Percentiles rank a stretch among this genome's conserved stretches.
These are phyloP conservation scores for Neonectria punicea DNA, from an alignment of 2,329 filamentous ascomycete species.

Conservation along the genomic window DNA sequence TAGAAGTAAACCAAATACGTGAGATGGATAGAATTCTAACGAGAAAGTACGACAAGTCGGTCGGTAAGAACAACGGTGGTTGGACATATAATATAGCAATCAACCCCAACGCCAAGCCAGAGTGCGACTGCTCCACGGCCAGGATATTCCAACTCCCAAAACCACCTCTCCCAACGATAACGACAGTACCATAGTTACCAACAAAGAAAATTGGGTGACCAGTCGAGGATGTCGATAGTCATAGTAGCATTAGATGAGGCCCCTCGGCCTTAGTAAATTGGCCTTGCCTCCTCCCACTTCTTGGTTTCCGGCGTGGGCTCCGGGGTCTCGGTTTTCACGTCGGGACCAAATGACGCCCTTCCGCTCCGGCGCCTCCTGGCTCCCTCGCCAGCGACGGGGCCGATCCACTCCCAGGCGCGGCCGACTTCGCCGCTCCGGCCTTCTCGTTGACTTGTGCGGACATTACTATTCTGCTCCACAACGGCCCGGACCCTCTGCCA, in stretches of 20 bases:
- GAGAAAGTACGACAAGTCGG: slow-evolving; percentile 14
- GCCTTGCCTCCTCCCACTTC: slow-evolving; percentile 56
- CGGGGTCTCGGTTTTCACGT: slow-evolving; percentile 51
- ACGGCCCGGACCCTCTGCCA: slow-evolving; percentile 87
- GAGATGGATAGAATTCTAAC: slow-evolving; percentile 5
- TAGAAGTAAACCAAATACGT: too few relatives aligned
- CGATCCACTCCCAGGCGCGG: slow-evolving; percentile 77
- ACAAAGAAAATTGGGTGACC: slow-evolving; percentile 29
- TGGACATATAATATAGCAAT: slow-evolving; percentile 29
- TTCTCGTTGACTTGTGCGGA: slow-evolving; percentile 79
- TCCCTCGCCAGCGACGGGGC: slow-evolving; percentile 60
- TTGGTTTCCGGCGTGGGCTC: slow-evolving; percentile 43
- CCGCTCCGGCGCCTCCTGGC: slow-evolving; percentile 62
- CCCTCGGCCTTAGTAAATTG: slow-evolving; percentile 50
- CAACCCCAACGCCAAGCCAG: slow-evolving; percentile 37
- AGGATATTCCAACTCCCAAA: slow-evolving; percentile 30
- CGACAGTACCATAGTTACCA: slow-evolving; percentile 20
- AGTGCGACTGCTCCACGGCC: slow-evolving; percentile 24
- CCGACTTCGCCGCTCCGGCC: slow-evolving; percentile 72
- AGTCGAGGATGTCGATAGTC: slow-evolving; percentile 17
- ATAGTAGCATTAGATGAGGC: slow-evolving; percentile 17
- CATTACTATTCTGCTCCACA: slow-evolving; percentile 94
- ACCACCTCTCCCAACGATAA: slow-evolving; percentile 15
- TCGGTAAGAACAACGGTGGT: slow-evolving; percentile 25
- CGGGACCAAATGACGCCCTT: slow-evolving; percentile 59